Evolutionary conservation across 768 basidiomycete genomes (phyloP), one percentile per base, ranked within the genome.

Genomic region (Xerocomus potaroensis): DNA sequence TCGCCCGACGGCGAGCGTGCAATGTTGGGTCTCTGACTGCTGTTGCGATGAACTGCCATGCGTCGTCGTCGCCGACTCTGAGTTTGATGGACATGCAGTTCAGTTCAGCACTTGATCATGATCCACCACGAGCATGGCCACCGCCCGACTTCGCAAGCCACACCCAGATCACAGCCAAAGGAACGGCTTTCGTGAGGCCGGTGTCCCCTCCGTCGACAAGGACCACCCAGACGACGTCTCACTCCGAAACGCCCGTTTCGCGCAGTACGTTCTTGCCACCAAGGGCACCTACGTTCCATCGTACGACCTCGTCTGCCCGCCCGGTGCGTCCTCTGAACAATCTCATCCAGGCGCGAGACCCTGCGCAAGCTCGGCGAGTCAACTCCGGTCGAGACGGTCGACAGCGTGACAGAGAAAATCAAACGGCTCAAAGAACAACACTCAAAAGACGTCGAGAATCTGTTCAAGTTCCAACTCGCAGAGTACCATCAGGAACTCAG

Each of bases 1-100:
- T 88, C 86, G 41, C 76, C 75, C 2, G 79, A 77, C 3, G 71
- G 51, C 7, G 69, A 57, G 40, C 68, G 73, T 29, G 69, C 69
- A 27, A 79, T 58, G 32, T 64, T 63, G 31, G 68, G 61, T 27
- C n/a, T n/a, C n/a, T n/a, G n/a, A n/a, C n/a, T n/a, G n/a, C n/a
- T n/a, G n/a, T n/a, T n/a, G n/a, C 76, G 24, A 23, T 10, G 27
- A 10, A 18, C n/a, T 10, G 16, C 9, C 12, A 26, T 5, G n/a
- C 15, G 18, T 14, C 38, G 31, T 31, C 30, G 22, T 22, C 31
- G 41, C 30, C 22, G 11, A 40, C 32, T 38, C 9, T 30, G 39
- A 21, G 39, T 19, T 34, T 16, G 33, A 11, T 26, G n/a, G 8
- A 40, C 39, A 29, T 14, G 16, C 41, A 19, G 12, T 11, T 18